Evolutionary conservation across 257 asterid species (phyloP).

Genomic region (Solanum habrochaites): DNA sequence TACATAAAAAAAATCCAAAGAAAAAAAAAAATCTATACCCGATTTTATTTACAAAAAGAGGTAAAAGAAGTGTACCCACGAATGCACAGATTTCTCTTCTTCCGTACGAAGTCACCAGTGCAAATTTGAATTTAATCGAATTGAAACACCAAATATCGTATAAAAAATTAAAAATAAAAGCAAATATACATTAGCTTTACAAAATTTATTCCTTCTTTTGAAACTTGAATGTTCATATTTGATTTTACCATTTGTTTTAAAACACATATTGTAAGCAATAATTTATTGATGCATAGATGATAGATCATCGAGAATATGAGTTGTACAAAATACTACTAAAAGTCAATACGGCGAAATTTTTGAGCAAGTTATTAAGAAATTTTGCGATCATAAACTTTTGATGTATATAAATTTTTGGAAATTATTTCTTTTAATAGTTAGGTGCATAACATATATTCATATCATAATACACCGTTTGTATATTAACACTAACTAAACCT

Average conservation of each 20-base stretch:
- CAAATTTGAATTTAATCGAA: rapidly evolving
- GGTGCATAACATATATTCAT: neutral
- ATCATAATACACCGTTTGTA: too few species aligned
- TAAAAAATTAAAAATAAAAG: too few species aligned
- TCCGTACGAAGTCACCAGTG: neutral
- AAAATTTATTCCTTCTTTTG: neutral
- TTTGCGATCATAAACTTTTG: too few species aligned
- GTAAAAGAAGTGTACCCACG: neutral
- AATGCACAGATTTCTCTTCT: neutral
- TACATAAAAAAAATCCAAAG: too few species aligned
- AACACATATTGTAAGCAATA: neutral
- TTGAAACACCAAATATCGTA: too few species aligned
- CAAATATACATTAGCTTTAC: neutral
- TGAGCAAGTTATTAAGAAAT: too few species aligned
- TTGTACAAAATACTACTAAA: neutral
- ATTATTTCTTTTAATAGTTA: too few species aligned
- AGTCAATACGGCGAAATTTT: neutral
- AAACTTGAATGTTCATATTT: neutral
- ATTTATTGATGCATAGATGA: neutral
- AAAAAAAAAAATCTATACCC: neutral
- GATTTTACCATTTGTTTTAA: neutral
- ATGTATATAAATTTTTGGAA: too few species aligned
- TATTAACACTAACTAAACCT: too few species aligned
- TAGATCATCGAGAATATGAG: neutral
- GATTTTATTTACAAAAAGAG: neutral